Percentiles rank a stretch among this genome's conserved stretches.
Conservation (phyloP, 2,329 filamentous ascomycete species). For the Intubia oerlemansii region DNA sequence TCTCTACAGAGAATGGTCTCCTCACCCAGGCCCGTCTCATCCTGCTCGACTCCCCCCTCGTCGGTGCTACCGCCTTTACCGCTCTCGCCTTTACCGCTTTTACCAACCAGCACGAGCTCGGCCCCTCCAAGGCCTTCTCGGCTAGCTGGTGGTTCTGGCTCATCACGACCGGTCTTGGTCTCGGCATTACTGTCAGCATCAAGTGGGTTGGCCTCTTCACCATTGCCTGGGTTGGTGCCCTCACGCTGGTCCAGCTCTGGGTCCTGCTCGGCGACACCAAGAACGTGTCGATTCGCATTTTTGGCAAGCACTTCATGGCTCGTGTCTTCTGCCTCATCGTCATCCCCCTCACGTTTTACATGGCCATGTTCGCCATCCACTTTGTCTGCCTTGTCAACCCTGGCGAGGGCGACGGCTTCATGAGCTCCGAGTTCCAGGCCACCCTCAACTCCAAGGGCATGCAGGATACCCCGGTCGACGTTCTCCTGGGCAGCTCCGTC, state of each 20-base stretch:
- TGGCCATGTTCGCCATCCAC: conserved; percentile 94
- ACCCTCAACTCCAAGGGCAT: conserved; percentile 93
- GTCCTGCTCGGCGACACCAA: conserved; percentile 75
- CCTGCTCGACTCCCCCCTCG: conserved; percentile 82
- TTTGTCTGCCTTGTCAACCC: conserved; percentile 86
- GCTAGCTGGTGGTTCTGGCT: conserved; percentile 98
- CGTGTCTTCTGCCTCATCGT: conserved; percentile 80
- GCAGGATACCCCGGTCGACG: conserved; percentile 84
- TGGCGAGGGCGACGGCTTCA: conserved; percentile 94
- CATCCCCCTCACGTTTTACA: conserved; percentile 76
- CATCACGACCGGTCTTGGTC: conserved; percentile 58
- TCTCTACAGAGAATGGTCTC: conserved; percentile 65
- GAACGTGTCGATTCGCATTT: conserved; percentile 65
- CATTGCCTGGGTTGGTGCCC: conserved; percentile 86
- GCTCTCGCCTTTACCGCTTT: conserved; percentile 81
- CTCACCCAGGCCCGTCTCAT: conserved; percentile 90
- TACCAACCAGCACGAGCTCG: conserved; percentile 90
- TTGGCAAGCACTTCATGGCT: conserved; percentile 86
- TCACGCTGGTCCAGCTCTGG: conserved; percentile 89
- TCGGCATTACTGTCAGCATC: conserved; percentile 82
- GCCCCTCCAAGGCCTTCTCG: conserved; percentile 69
- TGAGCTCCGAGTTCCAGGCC: conserved; percentile 98
- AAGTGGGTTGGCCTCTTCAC: conserved; percentile 99
- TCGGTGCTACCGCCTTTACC: conserved; percentile 84
- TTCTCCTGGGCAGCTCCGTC: conserved; percentile 72